Conservation (phyloP, 805 yeast genomes). For the Schwanniomyces occidentalis region DNA sequence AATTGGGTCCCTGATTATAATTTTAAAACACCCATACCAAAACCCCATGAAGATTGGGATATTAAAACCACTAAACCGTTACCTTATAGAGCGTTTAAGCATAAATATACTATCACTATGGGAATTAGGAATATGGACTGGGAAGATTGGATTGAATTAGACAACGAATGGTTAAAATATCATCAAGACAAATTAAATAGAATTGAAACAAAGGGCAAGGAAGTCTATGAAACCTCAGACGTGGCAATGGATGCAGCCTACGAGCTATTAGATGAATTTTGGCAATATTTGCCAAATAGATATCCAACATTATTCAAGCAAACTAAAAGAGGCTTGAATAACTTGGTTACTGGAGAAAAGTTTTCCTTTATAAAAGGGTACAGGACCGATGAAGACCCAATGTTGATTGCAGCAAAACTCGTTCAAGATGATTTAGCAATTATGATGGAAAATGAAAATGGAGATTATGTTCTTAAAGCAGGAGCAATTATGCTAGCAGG, state of each 20-base stretch:
- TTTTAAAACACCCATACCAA: conserved; percentile 51
- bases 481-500: conserved; percentile 69
- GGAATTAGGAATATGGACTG: conserved; percentile 65
- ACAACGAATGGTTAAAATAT: conserved; percentile 60
- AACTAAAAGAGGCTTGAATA: conserved; percentile 49
- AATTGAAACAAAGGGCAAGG: conserved; percentile 45
- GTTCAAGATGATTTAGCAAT: conserved; percentile 69
- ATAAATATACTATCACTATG: conserved; percentile 65
- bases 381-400: conserved; percentile 52
- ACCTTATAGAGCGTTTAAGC: conserved; percentile 69
- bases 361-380: conserved; percentile 34
- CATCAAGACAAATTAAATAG: conserved; percentile 55
- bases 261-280: conserved; percentile 55
- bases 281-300: conserved; percentile 53
- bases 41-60: conserved; percentile 50
- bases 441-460: conserved; percentile 60
- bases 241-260: conserved; percentile 55
- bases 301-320: conserved; percentile 55
- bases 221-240: conserved; percentile 51
- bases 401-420: conserved; percentile 55
- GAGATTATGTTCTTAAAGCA: conserved; percentile 55
- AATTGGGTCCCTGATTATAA: conserved; percentile 52
- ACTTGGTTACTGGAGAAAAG: conserved; percentile 53
- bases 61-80: conserved; percentile 50
- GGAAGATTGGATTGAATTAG: conserved; percentile 66